These are phyloP conservation scores for Fraxinus paxiana DNA, from an alignment of 305 asterid species.

Conservation along the genomic window DNA sequence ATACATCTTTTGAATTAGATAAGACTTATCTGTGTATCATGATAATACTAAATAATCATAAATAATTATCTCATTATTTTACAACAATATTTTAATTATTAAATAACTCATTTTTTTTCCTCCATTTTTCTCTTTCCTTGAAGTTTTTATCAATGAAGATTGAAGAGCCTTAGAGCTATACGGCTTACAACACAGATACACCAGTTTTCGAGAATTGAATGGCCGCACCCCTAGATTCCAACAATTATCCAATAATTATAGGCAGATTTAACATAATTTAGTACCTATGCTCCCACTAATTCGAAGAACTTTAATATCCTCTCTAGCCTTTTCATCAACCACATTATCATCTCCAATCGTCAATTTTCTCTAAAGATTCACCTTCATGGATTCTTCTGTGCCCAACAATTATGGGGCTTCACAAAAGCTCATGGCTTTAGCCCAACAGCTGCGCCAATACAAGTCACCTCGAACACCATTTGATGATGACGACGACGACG, in stretches of 20 bases:
- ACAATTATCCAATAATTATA: neutral
- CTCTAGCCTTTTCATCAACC: slow-evolving; percentile 15
- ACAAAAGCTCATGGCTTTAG: slow-evolving; percentile 41
- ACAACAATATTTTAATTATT: no score
- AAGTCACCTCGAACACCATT: slow-evolving; percentile 39
- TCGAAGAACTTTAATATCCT: slow-evolving; percentile 12
- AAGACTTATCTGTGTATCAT: no score
- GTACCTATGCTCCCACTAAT: slow-evolving; percentile 41
- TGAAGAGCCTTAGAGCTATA: neutral
- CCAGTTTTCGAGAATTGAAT: neutral
- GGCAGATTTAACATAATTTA: neutral
- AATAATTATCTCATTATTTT: no score
- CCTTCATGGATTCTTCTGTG: slow-evolving; percentile 31
- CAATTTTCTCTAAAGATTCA: slow-evolving; percentile 26
- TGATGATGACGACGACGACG: slow-evolving; percentile 24
- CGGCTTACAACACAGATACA: neutral
- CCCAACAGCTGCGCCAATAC: slow-evolving; percentile 71
- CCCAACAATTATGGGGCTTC: slow-evolving; percentile 34
- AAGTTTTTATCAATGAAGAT: no score
- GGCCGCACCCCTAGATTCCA: neutral
- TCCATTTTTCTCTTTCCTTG: neutral
- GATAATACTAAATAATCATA: no score
- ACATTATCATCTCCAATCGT: slow-evolving; percentile 20
- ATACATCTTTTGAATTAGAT: no score
- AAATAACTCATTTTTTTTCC: neutral